Conservation (phyloP, 1,284 basidiomycete genomes). For the Heterobasidion occidentale region DNA sequence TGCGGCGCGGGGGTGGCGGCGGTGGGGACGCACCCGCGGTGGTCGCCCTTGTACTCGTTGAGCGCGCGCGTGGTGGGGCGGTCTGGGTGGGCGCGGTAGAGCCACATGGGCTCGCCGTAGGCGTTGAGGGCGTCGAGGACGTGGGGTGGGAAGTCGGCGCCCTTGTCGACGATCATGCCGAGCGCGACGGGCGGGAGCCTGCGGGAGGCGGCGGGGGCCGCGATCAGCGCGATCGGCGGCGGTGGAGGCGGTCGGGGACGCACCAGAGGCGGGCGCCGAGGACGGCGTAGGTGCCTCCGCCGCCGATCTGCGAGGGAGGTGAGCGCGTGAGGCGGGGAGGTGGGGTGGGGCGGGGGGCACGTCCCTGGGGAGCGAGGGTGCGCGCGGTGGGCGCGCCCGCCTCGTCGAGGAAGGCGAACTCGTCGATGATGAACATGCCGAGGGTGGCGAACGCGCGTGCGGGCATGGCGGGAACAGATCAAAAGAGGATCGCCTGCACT, state of each 20-base stretch:
- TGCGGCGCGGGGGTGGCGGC: constrained; percentile 1
- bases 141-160: constrained; percentile 64
- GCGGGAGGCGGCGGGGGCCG: too few species aligned
- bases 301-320: constrained; percentile 62
- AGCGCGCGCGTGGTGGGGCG: constrained; percentile 65
- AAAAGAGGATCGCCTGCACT: not conserved
- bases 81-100: constrained; percentile 56
- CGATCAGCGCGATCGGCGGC: not conserved
- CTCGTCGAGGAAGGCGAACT: constrained; percentile 58
- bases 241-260: constrained; percentile 11
- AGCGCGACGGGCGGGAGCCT: constrained; percentile 60
- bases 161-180: constrained; percentile 82
- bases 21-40: constrained; percentile 46
- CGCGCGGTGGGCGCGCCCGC: constrained; percentile 42
- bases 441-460: constrained; percentile 45
- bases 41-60: constrained; percentile 72
- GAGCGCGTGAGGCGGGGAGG: not conserved
- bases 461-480: constrained; percentile 1
- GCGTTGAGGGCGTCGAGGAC: constrained; percentile 50
- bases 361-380: constrained; percentile 38
- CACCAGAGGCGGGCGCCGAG: constrained; percentile 81
- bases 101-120: constrained; percentile 77
- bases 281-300: constrained; percentile 77
- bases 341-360: constrained; percentile 6
- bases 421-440: constrained; percentile 90